phyloP scores from a whole-genome alignment of 495 filamentous ascomycete genomes.

The Astrothelium macrocarpum region DNA sequence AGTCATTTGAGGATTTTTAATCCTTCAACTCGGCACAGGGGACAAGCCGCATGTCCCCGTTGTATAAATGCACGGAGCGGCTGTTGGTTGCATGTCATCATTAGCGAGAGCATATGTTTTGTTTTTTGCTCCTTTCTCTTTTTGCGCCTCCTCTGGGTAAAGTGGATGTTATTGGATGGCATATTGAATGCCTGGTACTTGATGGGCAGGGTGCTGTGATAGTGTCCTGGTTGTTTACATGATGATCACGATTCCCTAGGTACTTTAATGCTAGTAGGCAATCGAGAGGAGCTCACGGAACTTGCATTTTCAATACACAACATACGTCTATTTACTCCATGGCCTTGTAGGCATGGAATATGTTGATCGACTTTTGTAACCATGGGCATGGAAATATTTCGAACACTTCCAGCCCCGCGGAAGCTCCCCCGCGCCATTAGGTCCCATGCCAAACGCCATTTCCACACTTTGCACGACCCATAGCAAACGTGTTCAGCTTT shows the following conservation, averaged over 20 bases:
- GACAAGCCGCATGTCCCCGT: neutral
- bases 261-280: neutral
- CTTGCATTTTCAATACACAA: neutral
- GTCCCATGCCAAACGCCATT: too few relatives aligned
- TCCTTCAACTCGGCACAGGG: neutral
- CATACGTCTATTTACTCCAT: too few relatives aligned
- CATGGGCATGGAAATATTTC: too few relatives aligned
- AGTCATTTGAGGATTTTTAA: neutral
- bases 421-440: too few relatives aligned
- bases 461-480: too few relatives aligned
- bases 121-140: neutral
- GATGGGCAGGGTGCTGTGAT: neutral
- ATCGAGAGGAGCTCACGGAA: neutral
- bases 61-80: neutral
- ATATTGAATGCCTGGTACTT: neutral
- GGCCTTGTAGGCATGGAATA: neutral
- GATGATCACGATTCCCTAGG: neutral
- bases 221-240: neutral
- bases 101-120: neutral
- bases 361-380: too few relatives aligned
- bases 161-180: neutral
- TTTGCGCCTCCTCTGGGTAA: neutral
- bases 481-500: too few relatives aligned
- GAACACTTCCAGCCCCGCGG: too few relatives aligned
- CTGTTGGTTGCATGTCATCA: conserved; percentile 1